A percentile compares a stretch with the other conserved stretches of the same genome.
These are phyloP conservation scores for Teunomyces stri DNA, from an alignment of 805 yeast species.

Conservation along the genomic window DNA sequence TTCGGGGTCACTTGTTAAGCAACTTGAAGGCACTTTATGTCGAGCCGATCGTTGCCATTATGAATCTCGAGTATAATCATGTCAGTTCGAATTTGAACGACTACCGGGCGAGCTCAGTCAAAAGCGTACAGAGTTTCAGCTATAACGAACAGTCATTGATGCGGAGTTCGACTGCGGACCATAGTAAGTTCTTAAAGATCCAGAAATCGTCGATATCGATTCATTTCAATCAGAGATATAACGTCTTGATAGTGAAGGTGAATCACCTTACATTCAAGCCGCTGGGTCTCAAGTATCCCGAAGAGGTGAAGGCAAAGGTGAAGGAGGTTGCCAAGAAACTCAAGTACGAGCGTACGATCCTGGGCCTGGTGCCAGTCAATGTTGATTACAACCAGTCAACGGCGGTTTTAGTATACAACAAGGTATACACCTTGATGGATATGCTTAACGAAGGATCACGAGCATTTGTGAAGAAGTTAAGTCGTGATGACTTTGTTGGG, in stretches of 20 bases:
- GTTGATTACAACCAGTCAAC: constrained; percentile 19
- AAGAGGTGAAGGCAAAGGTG: constrained; percentile 17
- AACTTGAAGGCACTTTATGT: constrained; percentile 34
- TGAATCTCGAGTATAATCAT: constrained; percentile 27
- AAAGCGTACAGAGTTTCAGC: constrained; percentile 18
- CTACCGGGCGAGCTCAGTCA: constrained; percentile 21
- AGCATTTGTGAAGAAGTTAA: constrained; percentile 15
- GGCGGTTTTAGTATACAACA: constrained; percentile 23
- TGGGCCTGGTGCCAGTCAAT: constrained; percentile 4
- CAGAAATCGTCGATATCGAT: constrained; percentile 18
- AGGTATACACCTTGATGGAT: constrained; percentile 15
- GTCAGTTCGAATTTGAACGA: constrained; percentile 30
- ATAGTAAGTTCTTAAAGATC: constrained; percentile 7
- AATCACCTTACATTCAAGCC: constrained; percentile 17
- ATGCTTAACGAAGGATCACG: constrained; percentile 18
- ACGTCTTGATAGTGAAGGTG: constrained; percentile 23
- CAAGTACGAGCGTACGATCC: constrained; percentile 13
- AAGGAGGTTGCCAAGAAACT: constrained; percentile 14
- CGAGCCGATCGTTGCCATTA: constrained; percentile 39
- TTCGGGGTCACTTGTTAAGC: constrained; percentile 32
- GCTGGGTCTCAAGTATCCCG: constrained; percentile 8
- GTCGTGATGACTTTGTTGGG: constrained; percentile 24
- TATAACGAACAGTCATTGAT: constrained; percentile 4
- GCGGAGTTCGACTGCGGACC: background rate
- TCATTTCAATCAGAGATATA: constrained; percentile 18